Conservation (phyloP, 208 protist genomes). For the Naegleria lovaniensis region DNA sequence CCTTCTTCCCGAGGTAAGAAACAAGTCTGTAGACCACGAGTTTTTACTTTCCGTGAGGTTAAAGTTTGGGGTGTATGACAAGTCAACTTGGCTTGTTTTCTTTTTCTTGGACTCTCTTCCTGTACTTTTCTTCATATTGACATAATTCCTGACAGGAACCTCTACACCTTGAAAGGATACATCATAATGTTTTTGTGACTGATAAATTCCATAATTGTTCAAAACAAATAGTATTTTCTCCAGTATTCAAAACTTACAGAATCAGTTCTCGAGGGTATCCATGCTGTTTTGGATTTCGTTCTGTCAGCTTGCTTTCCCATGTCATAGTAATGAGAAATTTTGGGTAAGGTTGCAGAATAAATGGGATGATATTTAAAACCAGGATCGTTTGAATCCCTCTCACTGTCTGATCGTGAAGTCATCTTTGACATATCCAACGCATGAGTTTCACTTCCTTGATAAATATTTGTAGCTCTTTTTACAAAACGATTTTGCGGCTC, state of each 20-base stretch:
- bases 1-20: not conserved
- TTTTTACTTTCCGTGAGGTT: not conserved
- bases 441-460: not conserved
- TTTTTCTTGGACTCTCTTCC: not conserved
- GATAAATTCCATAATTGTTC: too few species aligned
- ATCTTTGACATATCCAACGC: not conserved
- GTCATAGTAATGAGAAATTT: not conserved
- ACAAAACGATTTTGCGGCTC: not conserved
- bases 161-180: not conserved
- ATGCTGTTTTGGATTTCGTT: not conserved
- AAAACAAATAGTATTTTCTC: too few species aligned
- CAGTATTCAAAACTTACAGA: too few species aligned
- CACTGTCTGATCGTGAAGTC: not conserved
- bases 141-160: not conserved
- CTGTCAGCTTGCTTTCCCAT: not conserved
- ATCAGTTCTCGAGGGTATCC: not conserved
- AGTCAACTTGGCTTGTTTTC: not conserved
- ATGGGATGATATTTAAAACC: not conserved
- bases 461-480: conserved; percentile 1
- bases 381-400: not conserved
- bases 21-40: not conserved
- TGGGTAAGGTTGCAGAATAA: not conserved
- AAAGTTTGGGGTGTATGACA: not conserved
- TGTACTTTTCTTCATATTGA: not conserved
- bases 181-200: not conserved